Conservation (phyloP, 305 asterid genomes). For the Petunia hybrid region DNA sequence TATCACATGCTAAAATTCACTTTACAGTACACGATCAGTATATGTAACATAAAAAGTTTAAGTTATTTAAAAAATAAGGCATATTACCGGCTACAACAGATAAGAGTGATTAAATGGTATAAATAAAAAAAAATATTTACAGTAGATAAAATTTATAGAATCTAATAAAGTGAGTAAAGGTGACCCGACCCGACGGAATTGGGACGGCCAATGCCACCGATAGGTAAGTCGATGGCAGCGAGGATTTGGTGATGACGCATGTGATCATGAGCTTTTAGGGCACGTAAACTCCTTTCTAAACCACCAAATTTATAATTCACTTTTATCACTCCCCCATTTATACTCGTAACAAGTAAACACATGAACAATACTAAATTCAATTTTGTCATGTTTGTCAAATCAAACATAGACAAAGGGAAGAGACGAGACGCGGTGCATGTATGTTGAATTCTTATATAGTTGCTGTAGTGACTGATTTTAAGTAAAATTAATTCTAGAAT, state of each 20-base stretch:
- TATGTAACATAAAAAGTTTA: no score
- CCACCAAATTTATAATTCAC: constrained; percentile 86
- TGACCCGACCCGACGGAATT: constrained; percentile 74
- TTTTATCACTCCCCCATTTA: constrained; percentile 49
- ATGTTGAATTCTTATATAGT: background rate
- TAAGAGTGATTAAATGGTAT: background rate
- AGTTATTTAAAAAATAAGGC: background rate
- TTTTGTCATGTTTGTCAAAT: background rate
- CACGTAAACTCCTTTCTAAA: constrained; percentile 66
- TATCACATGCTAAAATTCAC: no score
- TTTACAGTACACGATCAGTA: no score
- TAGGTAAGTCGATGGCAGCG: constrained; percentile 96
- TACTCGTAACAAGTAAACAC: constrained; percentile 13
- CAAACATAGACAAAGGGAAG: background rate
- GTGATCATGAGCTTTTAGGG: constrained; percentile 88
- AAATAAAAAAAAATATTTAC: background rate
- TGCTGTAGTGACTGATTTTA: background rate
- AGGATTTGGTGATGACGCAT: constrained; percentile 75
- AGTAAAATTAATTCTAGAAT: background rate
- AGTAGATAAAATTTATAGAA: background rate
- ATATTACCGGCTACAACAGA: background rate
- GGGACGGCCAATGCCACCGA: constrained; percentile 93
- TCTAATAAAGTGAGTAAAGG: background rate
- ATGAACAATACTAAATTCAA: background rate
- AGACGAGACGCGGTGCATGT: background rate